Evolutionary conservation across 2,329 filamentous ascomycete genomes (phyloP), one percentile per base, ranked within the genome.

Genomic region (Fusarium coicis): DNA sequence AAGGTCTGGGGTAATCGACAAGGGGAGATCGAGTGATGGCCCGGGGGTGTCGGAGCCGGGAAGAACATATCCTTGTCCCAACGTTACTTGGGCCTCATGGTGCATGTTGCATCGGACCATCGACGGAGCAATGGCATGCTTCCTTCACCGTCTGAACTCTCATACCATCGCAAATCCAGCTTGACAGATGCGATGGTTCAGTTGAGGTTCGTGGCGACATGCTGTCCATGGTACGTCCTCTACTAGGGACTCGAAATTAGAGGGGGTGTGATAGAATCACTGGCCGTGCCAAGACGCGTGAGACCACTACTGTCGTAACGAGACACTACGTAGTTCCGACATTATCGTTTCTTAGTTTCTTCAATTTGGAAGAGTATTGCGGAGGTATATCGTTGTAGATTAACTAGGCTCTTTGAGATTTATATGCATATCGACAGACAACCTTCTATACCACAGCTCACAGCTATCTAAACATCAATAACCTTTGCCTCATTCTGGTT

Each of bases 401-500:
- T 12, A n/a, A 42, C 5, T 3, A 34, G 30, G 10, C 16, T 14
- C 21, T 36, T 7, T 9, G 19, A 30, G 19, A 50, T 58, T 19
- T 50, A 49, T 36, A 49, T 7, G 4, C 5, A 19, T n/a, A 26
- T 34, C 4, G 14, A 21, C 3, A 1, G 3, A 14, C 6, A 26
- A 2, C 5, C 10, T 21, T 21, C 18, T 28, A 26, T 16, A 12
- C 7, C 12, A 18, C 7, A n/a, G 7, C 12, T n/a, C 15, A 21
- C 10, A n/a, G 2, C 7, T 14, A 26, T 28, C 32, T 56, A 70
- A 6, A 52, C 68, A 12, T 70, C 68, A 30, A 59, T 23, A 2
- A 40, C 26, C 32, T 74, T 74, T 0, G 50, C 32, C 9, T 60
- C 63, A 1, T 56, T 53, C 12, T 63, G 53, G 8, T 54, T 49